Evolutionary conservation across 176 grass and related monocot species (phyloP).

Genomic region (Oryza longistaminata): DNA sequence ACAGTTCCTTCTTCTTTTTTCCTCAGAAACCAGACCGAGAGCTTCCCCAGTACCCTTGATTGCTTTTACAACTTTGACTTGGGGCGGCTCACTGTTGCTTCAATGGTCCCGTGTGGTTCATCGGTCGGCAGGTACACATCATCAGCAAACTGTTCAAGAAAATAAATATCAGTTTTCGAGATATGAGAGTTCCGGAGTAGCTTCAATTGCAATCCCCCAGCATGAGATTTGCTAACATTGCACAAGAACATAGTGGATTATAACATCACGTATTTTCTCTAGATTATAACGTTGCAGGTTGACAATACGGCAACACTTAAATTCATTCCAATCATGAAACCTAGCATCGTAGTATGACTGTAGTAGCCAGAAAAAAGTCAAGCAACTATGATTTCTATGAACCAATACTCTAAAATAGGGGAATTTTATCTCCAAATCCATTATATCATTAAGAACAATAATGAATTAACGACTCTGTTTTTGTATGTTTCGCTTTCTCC

Average conservation of each 20-base stretch:
- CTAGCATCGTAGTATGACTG: no score
- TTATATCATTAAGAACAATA: background rate
- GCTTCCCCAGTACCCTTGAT: background rate
- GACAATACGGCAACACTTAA: background rate
- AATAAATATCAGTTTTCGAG: no score
- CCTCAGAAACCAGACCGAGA: slow-evolving; percentile 7
- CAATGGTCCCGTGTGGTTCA: slow-evolving; percentile 94
- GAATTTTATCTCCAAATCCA: background rate
- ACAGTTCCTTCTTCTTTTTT: background rate
- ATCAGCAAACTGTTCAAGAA: slow-evolving; percentile 66
- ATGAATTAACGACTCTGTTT: no score
- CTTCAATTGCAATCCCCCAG: background rate
- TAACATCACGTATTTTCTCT: background rate
- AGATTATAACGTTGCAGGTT: background rate
- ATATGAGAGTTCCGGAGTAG: background rate
- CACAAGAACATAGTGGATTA: background rate
- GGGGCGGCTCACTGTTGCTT: slow-evolving; percentile 71
- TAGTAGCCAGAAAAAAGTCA: background rate
- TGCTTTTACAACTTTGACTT: slow-evolving; percentile 68
- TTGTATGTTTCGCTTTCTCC: no score
- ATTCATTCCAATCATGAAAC: background rate
- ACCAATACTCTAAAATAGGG: background rate
- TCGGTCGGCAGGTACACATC: slow-evolving; percentile 91
- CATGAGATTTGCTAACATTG: background rate
- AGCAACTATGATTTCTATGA: background rate